These are phyloP conservation scores for Globisporangium uncinulatum DNA, from an alignment of 352 stramenopile species.

Conservation along the genomic window DNA sequence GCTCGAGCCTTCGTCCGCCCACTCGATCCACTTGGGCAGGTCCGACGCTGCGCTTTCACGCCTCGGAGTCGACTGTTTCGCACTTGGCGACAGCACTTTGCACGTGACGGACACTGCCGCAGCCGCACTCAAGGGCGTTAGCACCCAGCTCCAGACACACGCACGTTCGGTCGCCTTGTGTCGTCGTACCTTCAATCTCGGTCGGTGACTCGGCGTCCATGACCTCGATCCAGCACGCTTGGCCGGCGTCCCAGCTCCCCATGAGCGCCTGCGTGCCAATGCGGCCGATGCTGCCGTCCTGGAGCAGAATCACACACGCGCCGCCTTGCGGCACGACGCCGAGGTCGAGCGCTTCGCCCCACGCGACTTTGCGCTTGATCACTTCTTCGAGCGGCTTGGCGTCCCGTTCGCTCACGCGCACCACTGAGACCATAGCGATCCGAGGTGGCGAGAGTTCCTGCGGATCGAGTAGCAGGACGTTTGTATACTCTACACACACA, in stretches of 20 bases:
- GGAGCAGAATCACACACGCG: constrained; percentile 74
- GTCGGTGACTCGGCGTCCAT: constrained; percentile 52
- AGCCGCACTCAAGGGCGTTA: background rate
- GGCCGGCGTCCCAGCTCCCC: constrained; percentile 78
- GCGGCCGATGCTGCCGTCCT: constrained; percentile 60
- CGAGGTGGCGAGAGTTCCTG: constrained; percentile 66
- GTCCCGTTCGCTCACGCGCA: constrained; percentile 54
- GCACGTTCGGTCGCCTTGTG: no score
- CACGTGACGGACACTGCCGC: constrained; percentile 60
- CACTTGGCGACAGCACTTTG: constrained; percentile 50
- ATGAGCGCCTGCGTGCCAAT: constrained; percentile 81
- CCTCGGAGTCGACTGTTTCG: constrained; percentile 21
- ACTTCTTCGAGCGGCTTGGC: constrained; percentile 58
- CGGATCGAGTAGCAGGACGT: constrained; percentile 57
- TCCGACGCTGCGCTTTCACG: constrained; percentile 20
- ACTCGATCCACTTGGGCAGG: constrained; percentile 67
- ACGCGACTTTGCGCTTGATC: constrained; percentile 64
- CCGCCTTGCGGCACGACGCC: constrained; percentile 73
- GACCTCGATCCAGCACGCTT: constrained; percentile 74
- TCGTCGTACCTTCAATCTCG: constrained; percentile 50
- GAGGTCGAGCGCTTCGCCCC: constrained; percentile 59
- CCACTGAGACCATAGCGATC: constrained; percentile 73
- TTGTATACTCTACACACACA: constrained; percentile 60
- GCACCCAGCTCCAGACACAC: no score
- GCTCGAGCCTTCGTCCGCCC: constrained; percentile 71